Conservation (phyloP, 768 basidiomycete species). For the Tricholoma flavovirens region DNA sequence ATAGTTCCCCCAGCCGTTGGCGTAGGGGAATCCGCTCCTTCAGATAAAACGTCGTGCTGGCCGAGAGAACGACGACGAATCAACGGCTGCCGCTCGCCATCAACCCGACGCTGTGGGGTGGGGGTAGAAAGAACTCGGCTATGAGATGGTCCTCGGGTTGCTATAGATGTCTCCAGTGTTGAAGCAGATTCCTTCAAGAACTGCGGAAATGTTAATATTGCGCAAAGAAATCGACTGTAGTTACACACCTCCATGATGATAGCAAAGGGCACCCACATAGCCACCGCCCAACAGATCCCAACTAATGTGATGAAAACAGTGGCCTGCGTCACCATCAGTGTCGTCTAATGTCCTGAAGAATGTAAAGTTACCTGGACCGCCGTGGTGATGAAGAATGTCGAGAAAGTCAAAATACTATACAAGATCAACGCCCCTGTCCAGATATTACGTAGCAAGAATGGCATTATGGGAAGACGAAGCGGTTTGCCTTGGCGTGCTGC, state of each 20-base stretch:
- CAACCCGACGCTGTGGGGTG: slow-evolving; percentile 24
- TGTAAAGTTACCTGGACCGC: slow-evolving; percentile 52
- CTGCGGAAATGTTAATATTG: slow-evolving; percentile 27
- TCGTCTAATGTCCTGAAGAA: not conserved
- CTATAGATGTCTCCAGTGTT: slow-evolving; percentile 9
- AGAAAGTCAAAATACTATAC: slow-evolving; percentile 73
- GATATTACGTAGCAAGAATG: slow-evolving; percentile 87
- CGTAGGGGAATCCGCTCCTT: slow-evolving; percentile 26
- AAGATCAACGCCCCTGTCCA: slow-evolving; percentile 86
- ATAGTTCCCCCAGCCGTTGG: slow-evolving; percentile 84
- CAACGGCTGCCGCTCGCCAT: slow-evolving; percentile 52
- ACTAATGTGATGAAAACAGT: slow-evolving; percentile 78
- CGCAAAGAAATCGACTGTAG: not conserved
- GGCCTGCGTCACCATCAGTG: slow-evolving; percentile 41
- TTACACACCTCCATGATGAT: slow-evolving; percentile 89
- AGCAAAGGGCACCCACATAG: slow-evolving; percentile 97
- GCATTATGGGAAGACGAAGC: slow-evolving; percentile 78
- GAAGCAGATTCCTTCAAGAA: slow-evolving; percentile 64
- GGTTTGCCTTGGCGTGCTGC: slow-evolving; percentile 71
- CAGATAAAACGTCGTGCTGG: slow-evolving; percentile 35
- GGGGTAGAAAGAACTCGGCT: slow-evolving; percentile 51
- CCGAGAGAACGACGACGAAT: slow-evolving; percentile 54
- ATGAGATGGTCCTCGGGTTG: slow-evolving; percentile 40
- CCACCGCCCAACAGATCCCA: slow-evolving; percentile 94
- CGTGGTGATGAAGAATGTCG: slow-evolving; percentile 82